These are phyloP conservation scores for Plenodomus lindquistii DNA, from an alignment of 2,329 filamentous ascomycete species.

Conservation along the genomic window DNA sequence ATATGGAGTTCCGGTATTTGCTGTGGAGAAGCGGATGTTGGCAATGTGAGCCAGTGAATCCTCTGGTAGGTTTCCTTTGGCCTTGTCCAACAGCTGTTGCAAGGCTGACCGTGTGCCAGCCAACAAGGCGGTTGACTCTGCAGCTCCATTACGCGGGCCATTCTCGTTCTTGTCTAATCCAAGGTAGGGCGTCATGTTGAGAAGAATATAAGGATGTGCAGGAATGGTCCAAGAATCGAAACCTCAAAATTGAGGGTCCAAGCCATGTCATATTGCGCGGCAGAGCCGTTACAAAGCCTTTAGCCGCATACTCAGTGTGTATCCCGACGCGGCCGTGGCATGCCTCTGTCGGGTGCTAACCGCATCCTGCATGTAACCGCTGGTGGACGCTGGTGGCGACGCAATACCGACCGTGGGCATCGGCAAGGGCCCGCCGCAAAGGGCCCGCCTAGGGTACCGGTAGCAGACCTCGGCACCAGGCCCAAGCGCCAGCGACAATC, in stretches of 20 bases:
- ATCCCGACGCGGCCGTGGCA: conserved; percentile 12
- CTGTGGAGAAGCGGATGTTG: conserved; percentile 38
- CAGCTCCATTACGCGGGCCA: conserved; percentile 11
- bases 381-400: conserved; percentile 1
- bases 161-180: conserved; percentile 16
- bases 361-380: conserved; percentile 14
- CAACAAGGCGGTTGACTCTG: conserved; percentile 33
- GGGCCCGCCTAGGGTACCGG: background rate
- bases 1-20: conserved; percentile 45
- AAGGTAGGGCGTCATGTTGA: conserved; percentile 34
- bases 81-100: conserved; percentile 36
- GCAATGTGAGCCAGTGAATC: conserved; percentile 38
- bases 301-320: conserved; percentile 23
- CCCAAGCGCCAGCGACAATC: background rate
- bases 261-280: conserved; percentile 12
- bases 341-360: conserved; percentile 11
- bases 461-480: background rate
- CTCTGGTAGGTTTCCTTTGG: conserved; percentile 38
- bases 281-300: conserved; percentile 12
- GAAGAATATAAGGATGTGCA: conserved; percentile 5
- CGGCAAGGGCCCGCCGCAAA: background rate
- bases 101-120: conserved; percentile 40
- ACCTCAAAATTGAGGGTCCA: too few relatives aligned
- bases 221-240: conserved; percentile 7
- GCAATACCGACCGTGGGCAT: background rate